Base-by-base conservation (phyloP, 176 grass and related monocot genomes). In the Tuctoria greenei region DNA sequence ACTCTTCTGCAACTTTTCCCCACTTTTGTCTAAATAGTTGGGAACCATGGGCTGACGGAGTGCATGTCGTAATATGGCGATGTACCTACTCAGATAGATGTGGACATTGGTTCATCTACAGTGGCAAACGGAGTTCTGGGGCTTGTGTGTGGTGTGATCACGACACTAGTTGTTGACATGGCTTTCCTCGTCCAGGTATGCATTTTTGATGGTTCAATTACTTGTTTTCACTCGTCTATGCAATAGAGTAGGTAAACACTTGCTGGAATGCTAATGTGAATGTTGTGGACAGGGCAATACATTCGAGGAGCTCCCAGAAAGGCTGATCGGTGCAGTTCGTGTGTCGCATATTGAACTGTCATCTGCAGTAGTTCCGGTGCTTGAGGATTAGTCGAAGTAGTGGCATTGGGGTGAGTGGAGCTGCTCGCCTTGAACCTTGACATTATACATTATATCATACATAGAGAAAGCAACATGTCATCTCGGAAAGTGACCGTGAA, bases 101-200 rank as follows among this genome's bases (percentile, higher is more conserved):
- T 97, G 16, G 94, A 97, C 78, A 97, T 97, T 54, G 94, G 94
- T 72, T 97, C 94, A 61, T 97, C 94, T 71, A 97, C 94, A 14
- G 94, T 97, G 34, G 94, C 94, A 16, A 97, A 97, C 86, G 94
- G 94, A 84, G 94, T 97, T 41, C 81, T 98, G 76, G 91, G 95
- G 72, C 81, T 98, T 46, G 95, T 98, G 6, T 88, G 82, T 66
- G 91, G 95, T 58, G 95, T 89, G 18, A 98, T 98, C 61, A 98
- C 89, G 5, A 91, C 95, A 8, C 82, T 98, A 69, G 95, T 98
- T 49, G 95, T 98, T 47, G 95, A 98, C 69, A 98, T 98, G 95
- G 95, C 95, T 57, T 98, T 98, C 78, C 95, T 98, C 68, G 81
- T 98, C 38, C 95, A 98, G 95, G 95, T 98, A 84, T 17, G 64